Percentiles rank a stretch among this genome's conserved stretches.
Evolutionary conservation across 2,329 filamentous ascomycete species (phyloP).

Genomic region (Arthrinium puccinioides): DNA sequence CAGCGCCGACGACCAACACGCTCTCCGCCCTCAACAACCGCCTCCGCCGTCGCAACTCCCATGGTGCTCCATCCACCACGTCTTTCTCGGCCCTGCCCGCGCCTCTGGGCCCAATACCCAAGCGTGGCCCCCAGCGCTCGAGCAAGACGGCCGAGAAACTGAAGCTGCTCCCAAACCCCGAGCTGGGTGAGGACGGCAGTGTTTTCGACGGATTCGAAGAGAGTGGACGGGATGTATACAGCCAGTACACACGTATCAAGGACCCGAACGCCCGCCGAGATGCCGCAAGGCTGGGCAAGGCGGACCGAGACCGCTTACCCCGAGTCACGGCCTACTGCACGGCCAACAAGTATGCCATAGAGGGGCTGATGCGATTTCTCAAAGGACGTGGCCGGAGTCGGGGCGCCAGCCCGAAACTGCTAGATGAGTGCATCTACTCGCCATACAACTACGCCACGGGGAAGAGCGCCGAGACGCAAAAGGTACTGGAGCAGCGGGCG

Average conservation of each 20-base stretch:
- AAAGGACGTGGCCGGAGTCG: slow-evolving; percentile 75
- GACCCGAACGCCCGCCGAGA: slow-evolving; percentile 89
- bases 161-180: slow-evolving; percentile 90
- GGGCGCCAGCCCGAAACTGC: slow-evolving; percentile 80
- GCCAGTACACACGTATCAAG: slow-evolving; percentile 95
- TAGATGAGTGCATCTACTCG: slow-evolving; percentile 97
- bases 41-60: slow-evolving; percentile 77
- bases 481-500: slow-evolving; percentile 23
- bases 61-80: slow-evolving; percentile 60
- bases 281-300: slow-evolving; percentile 86
- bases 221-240: slow-evolving; percentile 91
- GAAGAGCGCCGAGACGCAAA: slow-evolving; percentile 27
- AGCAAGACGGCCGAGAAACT: slow-evolving; percentile 95
- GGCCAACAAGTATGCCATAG: slow-evolving; percentile 83
- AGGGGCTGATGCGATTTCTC: slow-evolving; percentile 81
- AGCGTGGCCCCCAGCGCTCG: slow-evolving; percentile 90
- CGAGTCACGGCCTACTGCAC: slow-evolving; percentile 96
- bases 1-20: slow-evolving; percentile 26
- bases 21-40: slow-evolving; percentile 82
- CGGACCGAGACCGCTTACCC: slow-evolving; percentile 78
- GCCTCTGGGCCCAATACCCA: slow-evolving; percentile 35
- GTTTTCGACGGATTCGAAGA: slow-evolving; percentile 62
- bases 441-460: slow-evolving; percentile 70
- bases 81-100: slow-evolving; percentile 31
- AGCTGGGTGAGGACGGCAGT: slow-evolving; percentile 31